Evolutionary conservation across 345 rosid species (phyloP).

Genomic region (Linum trigynum): DNA sequence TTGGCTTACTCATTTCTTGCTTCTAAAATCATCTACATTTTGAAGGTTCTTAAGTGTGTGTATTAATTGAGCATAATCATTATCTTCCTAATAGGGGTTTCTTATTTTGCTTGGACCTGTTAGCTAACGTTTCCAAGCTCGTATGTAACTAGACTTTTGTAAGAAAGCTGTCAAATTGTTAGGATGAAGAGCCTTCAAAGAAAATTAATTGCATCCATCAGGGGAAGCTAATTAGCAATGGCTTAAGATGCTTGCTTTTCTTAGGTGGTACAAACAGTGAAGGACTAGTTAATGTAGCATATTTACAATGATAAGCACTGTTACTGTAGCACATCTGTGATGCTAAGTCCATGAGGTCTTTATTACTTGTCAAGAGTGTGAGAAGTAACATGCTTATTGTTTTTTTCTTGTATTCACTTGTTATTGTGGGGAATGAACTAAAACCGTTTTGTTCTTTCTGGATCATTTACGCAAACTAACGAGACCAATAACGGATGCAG

Average conservation of each 20-base stretch:
- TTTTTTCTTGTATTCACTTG: slow-evolving; percentile 13
- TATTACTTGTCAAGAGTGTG: slow-evolving; percentile 6
- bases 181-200: neutral
- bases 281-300: neutral
- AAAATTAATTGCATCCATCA: neutral
- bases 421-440: slow-evolving; percentile 2
- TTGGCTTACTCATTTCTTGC: neutral
- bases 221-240: neutral
- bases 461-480: slow-evolving; percentile 14
- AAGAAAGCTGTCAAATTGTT: neutral
- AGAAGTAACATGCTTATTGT: slow-evolving; percentile 2
- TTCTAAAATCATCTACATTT: neutral
- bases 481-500: slow-evolving; percentile 38
- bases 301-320: neutral
- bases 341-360: neutral
- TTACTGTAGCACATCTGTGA: neutral
- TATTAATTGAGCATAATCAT: neutral
- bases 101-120: neutral
- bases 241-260: neutral
- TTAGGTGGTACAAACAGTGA: neutral
- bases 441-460: slow-evolving; percentile 11
- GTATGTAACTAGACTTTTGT: neutral
- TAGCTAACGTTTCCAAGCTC: neutral
- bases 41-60: neutral
- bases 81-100: neutral